Conservation (phyloP, 140 eudicot species). For the Ambrosia hybrid region DNA sequence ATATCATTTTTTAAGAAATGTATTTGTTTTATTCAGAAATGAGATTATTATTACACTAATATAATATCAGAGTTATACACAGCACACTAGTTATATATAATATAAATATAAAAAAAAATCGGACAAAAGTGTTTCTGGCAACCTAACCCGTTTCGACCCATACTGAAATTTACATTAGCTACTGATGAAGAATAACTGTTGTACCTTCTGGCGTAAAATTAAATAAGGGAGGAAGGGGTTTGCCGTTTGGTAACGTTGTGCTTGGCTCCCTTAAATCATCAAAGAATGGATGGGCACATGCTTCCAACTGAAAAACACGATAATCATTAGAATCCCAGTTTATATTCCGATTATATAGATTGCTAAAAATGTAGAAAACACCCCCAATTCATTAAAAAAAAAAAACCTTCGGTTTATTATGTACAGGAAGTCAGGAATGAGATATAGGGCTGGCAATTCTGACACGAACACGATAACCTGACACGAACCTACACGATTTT, state of each 20-base stretch:
- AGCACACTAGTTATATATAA: neutral
- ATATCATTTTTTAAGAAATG: neutral
- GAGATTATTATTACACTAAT: neutral
- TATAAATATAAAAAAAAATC: neutral
- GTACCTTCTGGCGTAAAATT: constrained; percentile 88
- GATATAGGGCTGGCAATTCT: too few species aligned
- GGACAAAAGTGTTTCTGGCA: neutral
- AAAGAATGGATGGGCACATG: constrained; percentile 95
- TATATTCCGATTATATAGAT: neutral
- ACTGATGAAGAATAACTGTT: neutral
- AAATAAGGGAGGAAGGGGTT: constrained; percentile 78
- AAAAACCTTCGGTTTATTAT: neutral
- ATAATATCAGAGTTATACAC: neutral
- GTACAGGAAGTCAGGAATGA: too few species aligned
- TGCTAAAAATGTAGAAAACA: neutral
- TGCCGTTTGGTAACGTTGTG: constrained; percentile 78
- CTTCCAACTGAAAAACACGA: constrained; percentile 66
- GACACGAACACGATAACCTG: too few species aligned
- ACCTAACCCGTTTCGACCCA: neutral
- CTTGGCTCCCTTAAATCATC: constrained; percentile 75
- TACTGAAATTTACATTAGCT: neutral
- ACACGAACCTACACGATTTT: too few species aligned
- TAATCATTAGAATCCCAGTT: neutral
- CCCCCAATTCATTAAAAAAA: neutral
- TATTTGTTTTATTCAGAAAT: neutral